Evolutionary conservation across 768 basidiomycete genomes (phyloP).

Genomic region (Termitomyces sp.): DNA sequence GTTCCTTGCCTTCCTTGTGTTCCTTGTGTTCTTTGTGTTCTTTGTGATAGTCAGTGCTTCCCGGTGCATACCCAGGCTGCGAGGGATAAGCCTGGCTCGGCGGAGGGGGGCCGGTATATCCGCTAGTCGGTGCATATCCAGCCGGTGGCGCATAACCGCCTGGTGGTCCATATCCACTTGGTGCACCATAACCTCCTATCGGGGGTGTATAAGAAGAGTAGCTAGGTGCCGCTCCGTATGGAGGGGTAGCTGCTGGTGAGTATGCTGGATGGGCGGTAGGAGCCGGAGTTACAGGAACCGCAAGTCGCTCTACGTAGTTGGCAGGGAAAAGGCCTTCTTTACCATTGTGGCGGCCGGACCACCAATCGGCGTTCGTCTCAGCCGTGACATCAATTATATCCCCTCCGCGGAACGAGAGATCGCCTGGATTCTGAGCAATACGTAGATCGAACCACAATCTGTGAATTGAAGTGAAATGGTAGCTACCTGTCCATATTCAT

Average conservation of each 20-base stretch:
- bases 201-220: conserved; percentile 7
- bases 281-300: conserved; percentile 11
- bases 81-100: conserved; percentile 9
- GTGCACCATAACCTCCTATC: background rate
- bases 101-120: conserved; percentile 11
- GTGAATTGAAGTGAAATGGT: background rate
- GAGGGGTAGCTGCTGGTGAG: background rate
- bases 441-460: background rate
- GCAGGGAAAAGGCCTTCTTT: conserved; percentile 73
- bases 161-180: background rate
- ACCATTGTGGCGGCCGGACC: conserved; percentile 67
- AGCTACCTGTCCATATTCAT: conserved; percentile 51
- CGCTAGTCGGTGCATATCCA: conserved; percentile 6
- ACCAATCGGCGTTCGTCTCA: conserved; percentile 83
- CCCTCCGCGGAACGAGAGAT: conserved; percentile 70
- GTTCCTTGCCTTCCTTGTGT: conserved; percentile 9
- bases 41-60: background rate
- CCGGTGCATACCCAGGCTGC: conserved; percentile 1
- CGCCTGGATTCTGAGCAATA: conserved; percentile 55
- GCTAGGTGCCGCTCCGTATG: background rate
- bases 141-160: conserved; percentile 1
- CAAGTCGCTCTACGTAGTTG: conserved; percentile 61
- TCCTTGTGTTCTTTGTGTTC: background rate
- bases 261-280: conserved; percentile 5
- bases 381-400: conserved; percentile 72